phyloP scores from a whole-genome alignment of 2,329 filamentous ascomycete genomes.

The Zarea fungicola region DNA sequence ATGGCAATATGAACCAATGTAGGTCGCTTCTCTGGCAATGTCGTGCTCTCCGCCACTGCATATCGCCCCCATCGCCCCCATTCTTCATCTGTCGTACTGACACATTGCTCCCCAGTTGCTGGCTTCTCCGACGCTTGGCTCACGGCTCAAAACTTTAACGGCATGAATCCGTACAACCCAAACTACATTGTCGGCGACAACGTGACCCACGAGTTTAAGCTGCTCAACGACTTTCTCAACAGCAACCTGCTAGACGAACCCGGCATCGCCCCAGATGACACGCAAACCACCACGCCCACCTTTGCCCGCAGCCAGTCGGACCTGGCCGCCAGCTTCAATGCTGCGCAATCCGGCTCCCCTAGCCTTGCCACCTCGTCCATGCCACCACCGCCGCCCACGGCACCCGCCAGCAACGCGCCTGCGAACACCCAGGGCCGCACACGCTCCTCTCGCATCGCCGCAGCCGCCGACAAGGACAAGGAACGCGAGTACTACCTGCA shows the following conservation, averaged over 20 bases:
- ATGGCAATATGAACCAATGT: conserved; percentile 65
- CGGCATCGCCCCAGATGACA: conserved; percentile 63
- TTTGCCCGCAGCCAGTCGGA: conserved; percentile 2
- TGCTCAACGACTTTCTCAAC: conserved; percentile 94
- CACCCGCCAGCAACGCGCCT: background rate
- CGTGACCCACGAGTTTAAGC: conserved; percentile 92
- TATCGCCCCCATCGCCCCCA: too few relatives aligned
- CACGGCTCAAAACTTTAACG: conserved; percentile 75
- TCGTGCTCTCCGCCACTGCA: too few relatives aligned
- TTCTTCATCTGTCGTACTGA: too few relatives aligned
- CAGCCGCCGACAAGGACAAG: conserved; percentile 65
- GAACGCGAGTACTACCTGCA: conserved; percentile 93
- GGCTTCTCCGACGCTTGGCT: conserved; percentile 81
- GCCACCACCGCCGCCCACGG: conserved; percentile 41
- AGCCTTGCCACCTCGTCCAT: conserved; percentile 30
- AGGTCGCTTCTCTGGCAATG: conserved; percentile 39
- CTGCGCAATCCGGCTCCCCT: conserved; percentile 16
- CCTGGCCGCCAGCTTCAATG: conserved; percentile 27
- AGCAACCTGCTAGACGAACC: conserved; percentile 85
- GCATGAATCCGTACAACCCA: conserved; percentile 90
- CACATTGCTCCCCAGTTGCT: conserved; percentile 50
- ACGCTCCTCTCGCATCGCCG: conserved; percentile 56
- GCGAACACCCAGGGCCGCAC: conserved; percentile 41
- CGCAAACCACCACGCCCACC: conserved; percentile 12
- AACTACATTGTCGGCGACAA: conserved; percentile 93